Conservation (phyloP, 2,329 filamentous ascomycete species). For the Fusarium continuum region DNA sequence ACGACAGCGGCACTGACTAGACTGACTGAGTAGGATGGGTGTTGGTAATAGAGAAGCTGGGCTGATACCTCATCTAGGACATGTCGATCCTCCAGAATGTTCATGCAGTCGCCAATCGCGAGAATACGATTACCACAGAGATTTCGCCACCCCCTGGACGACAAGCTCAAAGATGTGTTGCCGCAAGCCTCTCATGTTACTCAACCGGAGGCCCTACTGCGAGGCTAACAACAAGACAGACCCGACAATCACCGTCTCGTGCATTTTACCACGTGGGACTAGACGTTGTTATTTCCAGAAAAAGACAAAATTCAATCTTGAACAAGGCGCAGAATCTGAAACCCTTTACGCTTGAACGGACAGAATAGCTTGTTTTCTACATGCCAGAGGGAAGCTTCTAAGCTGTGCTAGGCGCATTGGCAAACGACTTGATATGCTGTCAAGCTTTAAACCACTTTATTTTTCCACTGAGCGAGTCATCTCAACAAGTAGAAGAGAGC, state of each 20-base stretch:
- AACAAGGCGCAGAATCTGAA: neutral
- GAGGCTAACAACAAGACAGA: neutral
- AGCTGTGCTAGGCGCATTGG: neutral
- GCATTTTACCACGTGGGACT: neutral
- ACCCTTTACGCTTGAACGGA: neutral
- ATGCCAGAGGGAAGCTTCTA: neutral
- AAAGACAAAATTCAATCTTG: neutral
- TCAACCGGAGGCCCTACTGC: neutral
- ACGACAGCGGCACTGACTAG: too few species aligned
- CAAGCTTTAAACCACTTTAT: neutral
- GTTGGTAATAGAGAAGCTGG: too few species aligned
- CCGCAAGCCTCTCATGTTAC: neutral
- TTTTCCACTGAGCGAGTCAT: neutral
- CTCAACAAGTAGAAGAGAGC: neutral
- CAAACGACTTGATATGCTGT: neutral
- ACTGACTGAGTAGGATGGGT: neutral
- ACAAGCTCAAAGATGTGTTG: neutral
- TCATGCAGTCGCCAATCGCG: too few species aligned
- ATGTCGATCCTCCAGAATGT: too few species aligned
- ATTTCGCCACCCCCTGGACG: neutral
- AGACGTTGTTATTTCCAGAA: neutral
- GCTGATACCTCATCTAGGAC: too few species aligned
- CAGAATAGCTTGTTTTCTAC: neutral
- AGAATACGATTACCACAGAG: neutral
- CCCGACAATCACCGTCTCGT: neutral